Evolutionary conservation across 2,329 filamentous ascomycete species (phyloP).

Genomic region (Alternaria incomplexa): DNA sequence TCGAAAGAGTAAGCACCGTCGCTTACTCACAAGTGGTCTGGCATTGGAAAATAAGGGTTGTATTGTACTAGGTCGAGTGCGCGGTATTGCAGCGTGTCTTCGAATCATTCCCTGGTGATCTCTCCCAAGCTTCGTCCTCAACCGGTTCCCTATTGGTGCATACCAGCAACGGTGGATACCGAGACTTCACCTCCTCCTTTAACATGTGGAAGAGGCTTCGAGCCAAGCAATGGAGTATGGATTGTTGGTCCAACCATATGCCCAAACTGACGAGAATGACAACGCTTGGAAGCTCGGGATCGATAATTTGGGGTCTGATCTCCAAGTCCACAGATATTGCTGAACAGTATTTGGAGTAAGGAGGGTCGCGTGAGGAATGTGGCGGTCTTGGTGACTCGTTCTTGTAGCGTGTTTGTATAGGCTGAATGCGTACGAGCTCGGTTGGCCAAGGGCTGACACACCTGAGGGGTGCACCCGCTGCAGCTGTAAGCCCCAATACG

Average conservation of each 20-base stretch:
- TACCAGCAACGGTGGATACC: neutral
- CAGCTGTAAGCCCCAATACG: slow-evolving; percentile 9
- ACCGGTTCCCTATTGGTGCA: neutral
- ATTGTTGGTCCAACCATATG: neutral
- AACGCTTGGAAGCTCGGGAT: neutral
- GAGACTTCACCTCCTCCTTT: neutral
- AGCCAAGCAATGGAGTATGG: neutral
- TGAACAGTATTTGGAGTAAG: neutral
- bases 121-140: neutral
- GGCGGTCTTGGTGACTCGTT: slow-evolving; percentile 3
- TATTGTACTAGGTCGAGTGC: neutral
- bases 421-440: slow-evolving; percentile 18
- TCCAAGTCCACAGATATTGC: neutral
- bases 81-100: neutral
- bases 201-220: neutral
- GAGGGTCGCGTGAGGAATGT: neutral
- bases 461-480: neutral
- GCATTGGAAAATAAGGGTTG: neutral
- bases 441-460: slow-evolving; percentile 11
- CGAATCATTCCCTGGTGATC: neutral
- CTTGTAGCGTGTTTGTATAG: slow-evolving; percentile 7
- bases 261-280: too few species aligned
- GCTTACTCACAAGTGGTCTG: neutral
- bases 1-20: neutral
- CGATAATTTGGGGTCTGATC: neutral